A percentile compares a stretch with the other conserved stretches of the same genome.
Conservation (phyloP, 257 asterid genomes). For the Hygrophila difformis region DNA sequence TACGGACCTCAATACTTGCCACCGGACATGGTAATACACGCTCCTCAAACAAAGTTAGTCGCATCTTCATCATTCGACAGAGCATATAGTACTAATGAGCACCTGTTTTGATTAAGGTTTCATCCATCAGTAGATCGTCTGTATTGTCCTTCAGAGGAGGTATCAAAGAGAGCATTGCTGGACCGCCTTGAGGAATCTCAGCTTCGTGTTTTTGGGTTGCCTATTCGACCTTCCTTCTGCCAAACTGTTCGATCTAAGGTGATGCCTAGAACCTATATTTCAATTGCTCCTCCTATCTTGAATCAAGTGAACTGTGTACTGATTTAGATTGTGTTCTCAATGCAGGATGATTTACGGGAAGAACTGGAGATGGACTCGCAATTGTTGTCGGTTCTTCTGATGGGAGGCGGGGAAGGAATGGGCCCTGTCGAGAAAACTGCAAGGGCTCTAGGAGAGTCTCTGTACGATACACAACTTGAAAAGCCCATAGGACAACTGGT, state of each 20-base stretch:
- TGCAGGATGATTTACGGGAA: slow-evolving; percentile 54
- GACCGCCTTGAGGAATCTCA: slow-evolving; percentile 83
- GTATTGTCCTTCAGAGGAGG: slow-evolving; percentile 86
- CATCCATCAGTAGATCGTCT: slow-evolving; percentile 81
- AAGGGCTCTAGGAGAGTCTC: slow-evolving; percentile 70
- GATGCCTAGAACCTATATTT: not conserved
- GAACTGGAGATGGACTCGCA: slow-evolving; percentile 80
- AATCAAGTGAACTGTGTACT: not conserved
- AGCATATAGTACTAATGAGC: slow-evolving; percentile 13
- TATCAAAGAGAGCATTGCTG: slow-evolving; percentile 66
- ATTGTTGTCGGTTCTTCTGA: slow-evolving; percentile 75
- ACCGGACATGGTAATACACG: slow-evolving; percentile 74
- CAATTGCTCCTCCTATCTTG: too few relatives aligned
- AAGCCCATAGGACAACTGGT: slow-evolving; percentile 79
- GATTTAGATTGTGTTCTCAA: not conserved
- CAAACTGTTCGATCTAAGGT: slow-evolving; percentile 77
- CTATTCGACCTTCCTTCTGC: slow-evolving; percentile 83
- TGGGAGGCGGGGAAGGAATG: slow-evolving; percentile 99
- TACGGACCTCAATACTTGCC: slow-evolving; percentile 89
- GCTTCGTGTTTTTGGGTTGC: slow-evolving; percentile 73
- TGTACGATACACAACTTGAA: slow-evolving; percentile 45
- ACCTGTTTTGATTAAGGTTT: slow-evolving; percentile 42
- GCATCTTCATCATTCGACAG: too few relatives aligned
- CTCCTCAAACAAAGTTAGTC: too few relatives aligned
- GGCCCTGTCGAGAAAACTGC: slow-evolving; percentile 98